Conservation (phyloP, 2,329 filamentous ascomycete genomes). For the Beauveria brongniartii region DNA sequence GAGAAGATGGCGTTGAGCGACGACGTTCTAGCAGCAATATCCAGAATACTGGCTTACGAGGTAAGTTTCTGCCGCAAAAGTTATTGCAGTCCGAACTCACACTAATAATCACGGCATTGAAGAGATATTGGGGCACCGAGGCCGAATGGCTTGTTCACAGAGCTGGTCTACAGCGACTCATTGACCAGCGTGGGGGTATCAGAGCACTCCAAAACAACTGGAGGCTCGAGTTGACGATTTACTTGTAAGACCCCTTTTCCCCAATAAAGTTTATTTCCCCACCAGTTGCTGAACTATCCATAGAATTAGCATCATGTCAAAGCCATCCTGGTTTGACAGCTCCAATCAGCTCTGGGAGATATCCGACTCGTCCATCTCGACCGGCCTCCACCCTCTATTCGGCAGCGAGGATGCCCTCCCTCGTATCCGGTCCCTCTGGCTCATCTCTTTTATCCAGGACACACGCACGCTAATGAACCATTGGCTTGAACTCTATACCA, state of each 20-base stretch:
- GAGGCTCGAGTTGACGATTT: conserved; percentile 1
- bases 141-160: conserved; percentile 5
- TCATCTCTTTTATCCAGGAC: conserved; percentile 6
- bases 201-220: background rate
- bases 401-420: background rate
- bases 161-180: background rate
- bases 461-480: conserved; percentile 6
- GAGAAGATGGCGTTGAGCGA: conserved; percentile 23
- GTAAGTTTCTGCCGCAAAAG: background rate
- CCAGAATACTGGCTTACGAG: background rate
- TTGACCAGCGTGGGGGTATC: background rate
- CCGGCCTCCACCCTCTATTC: background rate
- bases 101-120: background rate
- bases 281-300: background rate
- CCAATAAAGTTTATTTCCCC: too few relatives aligned
- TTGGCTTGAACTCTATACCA: background rate
- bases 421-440: conserved; percentile 4
- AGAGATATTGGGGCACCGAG: conserved; percentile 7
- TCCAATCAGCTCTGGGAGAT: conserved; percentile 7
- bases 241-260: background rate
- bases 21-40: conserved; percentile 14
- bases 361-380: background rate
- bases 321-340: conserved; percentile 7
- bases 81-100: background rate
- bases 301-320: conserved; percentile 1